Conservation (phyloP, 768 basidiomycete genomes). For the Agaricus subrufescens region DNA sequence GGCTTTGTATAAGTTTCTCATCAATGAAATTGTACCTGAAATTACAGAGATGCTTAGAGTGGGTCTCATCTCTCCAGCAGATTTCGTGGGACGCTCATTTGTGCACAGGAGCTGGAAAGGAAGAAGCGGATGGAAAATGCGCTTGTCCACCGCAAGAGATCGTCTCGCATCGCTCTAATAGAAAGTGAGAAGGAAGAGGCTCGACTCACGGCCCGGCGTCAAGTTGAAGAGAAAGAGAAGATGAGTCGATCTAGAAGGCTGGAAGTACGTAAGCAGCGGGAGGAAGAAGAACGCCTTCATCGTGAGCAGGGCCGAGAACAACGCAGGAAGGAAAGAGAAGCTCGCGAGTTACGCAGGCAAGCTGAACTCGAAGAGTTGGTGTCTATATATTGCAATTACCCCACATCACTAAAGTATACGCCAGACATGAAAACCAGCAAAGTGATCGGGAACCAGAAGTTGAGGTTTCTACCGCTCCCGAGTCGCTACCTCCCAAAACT, state of each 20-base stretch:
- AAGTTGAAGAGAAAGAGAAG: conserved; percentile 66
- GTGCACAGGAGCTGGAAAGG: conserved; percentile 55
- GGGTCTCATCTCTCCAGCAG: conserved; percentile 14
- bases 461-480: background rate
- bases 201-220: conserved; percentile 49
- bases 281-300: conserved; percentile 47
- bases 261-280: conserved; percentile 51
- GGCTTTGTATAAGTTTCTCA: conserved; percentile 65
- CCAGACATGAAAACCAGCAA: conserved; percentile 4
- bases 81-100: background rate
- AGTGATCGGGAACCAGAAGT: background rate
- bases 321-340: conserved; percentile 45
- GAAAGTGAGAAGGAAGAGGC: conserved; percentile 80
- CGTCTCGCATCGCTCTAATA: conserved; percentile 79
- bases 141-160: conserved; percentile 82
- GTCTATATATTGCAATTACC: background rate
- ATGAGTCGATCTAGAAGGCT: conserved; percentile 56
- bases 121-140: conserved; percentile 68
- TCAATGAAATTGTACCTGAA: conserved; percentile 63
- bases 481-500: background rate
- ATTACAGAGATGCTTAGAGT: conserved; percentile 68
- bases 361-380: conserved; percentile 18
- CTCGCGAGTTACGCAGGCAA: conserved; percentile 28
- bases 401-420: background rate
- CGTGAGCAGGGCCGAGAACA: conserved; percentile 60